Evolutionary conservation across 345 rosid genomes (phyloP), one percentile per base, ranked within the genome.

Genomic region (Salix purpurea): DNA sequence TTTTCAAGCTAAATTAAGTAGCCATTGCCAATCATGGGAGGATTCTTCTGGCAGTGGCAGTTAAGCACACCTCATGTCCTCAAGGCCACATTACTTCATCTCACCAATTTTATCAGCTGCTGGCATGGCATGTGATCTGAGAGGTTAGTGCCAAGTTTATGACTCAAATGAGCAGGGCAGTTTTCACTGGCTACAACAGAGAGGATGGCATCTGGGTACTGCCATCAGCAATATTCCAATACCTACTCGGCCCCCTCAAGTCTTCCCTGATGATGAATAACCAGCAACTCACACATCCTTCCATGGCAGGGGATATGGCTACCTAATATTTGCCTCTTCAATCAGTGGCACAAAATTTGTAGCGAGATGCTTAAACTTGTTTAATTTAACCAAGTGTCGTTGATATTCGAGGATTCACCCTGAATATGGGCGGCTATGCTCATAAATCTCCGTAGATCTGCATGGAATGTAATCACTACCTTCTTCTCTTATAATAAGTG

Each of bases 111-210:
- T 10, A 58, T 15, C 30, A 15, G 65, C 9, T 15, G 68, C 2
- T 19, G 65, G 58, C 76, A 62, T 64, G 76, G 58, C 76, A 62
- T 64, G 76, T 30, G 61, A 28, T 62, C 6, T 15, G 42, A 48
- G 46, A 39, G 5, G 69, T 46, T 34, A 75, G 14, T 48, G 28
- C 70, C 28, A 74, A 12, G 5, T 30, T 60, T 24, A 37, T 40
- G 54, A 67, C 23, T 66, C 75, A 26, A 12, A 50, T 15, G 34
- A n/a, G 46, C 48, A 1, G 2, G 72, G 39, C 37, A 50, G 4
- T 58, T 23, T 14, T 24, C 15, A 44, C 23, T 6, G 1, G 36
- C 72, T 69, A 2, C 15, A 44, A 7, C n/a, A 70, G 7, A 28
- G 4, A 23, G 2, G 5, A 69, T 6, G 26, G 26, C 12, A 40